Evolutionary conservation across 176 grass and related monocot species (phyloP).

Genomic region (Poa pratensis): DNA sequence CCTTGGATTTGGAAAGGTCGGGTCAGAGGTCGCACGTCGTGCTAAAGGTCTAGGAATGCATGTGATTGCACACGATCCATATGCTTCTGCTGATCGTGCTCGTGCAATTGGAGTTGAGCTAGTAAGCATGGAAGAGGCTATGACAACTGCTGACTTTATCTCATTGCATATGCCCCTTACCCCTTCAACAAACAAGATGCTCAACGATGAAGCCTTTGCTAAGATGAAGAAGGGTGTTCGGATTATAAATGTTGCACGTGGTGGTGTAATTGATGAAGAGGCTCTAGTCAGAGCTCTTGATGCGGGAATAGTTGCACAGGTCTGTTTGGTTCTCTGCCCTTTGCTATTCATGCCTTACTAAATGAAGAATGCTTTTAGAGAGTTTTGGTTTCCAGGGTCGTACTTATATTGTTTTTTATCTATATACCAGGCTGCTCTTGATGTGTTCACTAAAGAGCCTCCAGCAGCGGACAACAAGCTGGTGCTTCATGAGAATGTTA

Average conservation of each 20-base stretch:
- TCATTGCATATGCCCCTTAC: constrained; percentile 91
- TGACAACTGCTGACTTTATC: constrained; percentile 74
- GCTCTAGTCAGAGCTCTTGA: constrained; percentile 86
- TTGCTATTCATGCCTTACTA: background rate
- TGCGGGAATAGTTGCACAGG: constrained; percentile 86
- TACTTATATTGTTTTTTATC: too few species aligned
- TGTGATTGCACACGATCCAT: constrained; percentile 81
- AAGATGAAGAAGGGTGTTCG: constrained; percentile 93
- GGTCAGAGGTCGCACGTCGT: constrained; percentile 78
- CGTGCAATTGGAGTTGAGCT: constrained; percentile 79
- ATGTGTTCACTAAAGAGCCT: constrained; percentile 86
- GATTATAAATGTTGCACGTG: constrained; percentile 87
- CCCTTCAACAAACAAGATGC: constrained; percentile 80
- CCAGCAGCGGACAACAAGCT: constrained; percentile 74
- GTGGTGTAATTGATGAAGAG: constrained; percentile 91
- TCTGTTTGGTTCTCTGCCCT: constrained; percentile 16
- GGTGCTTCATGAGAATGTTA: constrained; percentile 88
- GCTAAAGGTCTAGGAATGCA: constrained; percentile 90
- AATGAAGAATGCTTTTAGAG: background rate
- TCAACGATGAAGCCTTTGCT: constrained; percentile 76
- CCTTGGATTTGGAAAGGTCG: constrained; percentile 91
- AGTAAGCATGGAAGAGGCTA: constrained; percentile 72
- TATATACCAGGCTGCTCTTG: constrained; percentile 72
- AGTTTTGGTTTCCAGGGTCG: too few species aligned
- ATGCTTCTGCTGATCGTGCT: constrained; percentile 85